A percentile compares a stretch with the other conserved stretches of the same genome.
phyloP scores from a whole-genome alignment of 495 filamentous ascomycete species.

The Thermothielavioides terrestris region DNA sequence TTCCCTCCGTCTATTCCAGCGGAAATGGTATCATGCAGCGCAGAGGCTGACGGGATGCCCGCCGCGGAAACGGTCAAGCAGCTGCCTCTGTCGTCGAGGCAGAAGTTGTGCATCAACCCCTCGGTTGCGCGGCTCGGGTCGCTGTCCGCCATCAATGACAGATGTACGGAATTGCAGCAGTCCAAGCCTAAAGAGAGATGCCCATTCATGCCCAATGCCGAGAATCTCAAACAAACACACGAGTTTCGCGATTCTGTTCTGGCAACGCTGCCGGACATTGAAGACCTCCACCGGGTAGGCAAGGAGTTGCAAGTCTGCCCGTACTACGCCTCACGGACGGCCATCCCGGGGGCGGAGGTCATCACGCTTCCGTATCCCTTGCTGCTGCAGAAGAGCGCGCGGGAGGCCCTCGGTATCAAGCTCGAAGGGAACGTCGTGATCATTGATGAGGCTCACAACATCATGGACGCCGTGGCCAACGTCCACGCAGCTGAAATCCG shows the following conservation, averaged over 20 bases:
- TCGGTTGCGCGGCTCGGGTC: constrained; percentile 62
- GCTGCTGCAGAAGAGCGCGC: constrained; percentile 77
- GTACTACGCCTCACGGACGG: constrained; percentile 84
- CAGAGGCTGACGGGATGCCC: constrained; percentile 19
- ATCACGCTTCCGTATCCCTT: constrained; percentile 91
- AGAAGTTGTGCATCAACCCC: constrained; percentile 88
- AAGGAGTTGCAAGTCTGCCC: constrained; percentile 78
- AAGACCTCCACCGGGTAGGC: constrained; percentile 74
- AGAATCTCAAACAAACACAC: constrained; percentile 60
- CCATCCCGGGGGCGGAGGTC: constrained; percentile 81
- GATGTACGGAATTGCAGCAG: constrained; percentile 88
- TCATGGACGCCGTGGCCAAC: constrained; percentile 87
- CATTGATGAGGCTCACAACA: constrained; percentile 94
- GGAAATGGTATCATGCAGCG: constrained; percentile 15
- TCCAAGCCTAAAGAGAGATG: constrained; percentile 64
- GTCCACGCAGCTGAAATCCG: constrained; percentile 77
- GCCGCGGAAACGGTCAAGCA: constrained; percentile 68
- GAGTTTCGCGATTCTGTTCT: constrained; percentile 84
- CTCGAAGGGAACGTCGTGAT: constrained; percentile 83
- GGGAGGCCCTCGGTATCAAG: constrained; percentile 79
- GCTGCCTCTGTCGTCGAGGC: constrained; percentile 79
- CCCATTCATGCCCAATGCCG: constrained; percentile 66
- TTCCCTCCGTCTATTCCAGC: constrained; percentile 52
- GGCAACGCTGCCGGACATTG: constrained; percentile 84
- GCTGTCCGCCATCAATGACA: constrained; percentile 82